Evolutionary conservation across 2,329 filamentous ascomycete species (phyloP).

Genomic region (Xylaria sp.): DNA sequence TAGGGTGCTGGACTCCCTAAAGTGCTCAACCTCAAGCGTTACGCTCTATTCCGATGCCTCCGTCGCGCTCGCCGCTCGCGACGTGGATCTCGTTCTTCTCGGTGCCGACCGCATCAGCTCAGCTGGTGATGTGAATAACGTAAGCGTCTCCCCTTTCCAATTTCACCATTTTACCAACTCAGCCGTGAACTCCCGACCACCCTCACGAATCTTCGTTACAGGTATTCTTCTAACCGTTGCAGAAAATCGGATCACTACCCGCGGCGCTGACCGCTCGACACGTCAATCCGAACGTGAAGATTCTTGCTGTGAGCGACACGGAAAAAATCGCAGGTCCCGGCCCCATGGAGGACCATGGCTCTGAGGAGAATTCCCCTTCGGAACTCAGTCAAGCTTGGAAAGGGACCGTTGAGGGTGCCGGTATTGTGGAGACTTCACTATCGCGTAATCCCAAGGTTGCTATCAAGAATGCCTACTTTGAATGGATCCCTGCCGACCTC

Average conservation of each 20-base stretch:
- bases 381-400: constrained; percentile 60
- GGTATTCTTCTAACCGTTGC: not conserved
- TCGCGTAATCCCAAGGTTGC: constrained; percentile 33
- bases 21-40: constrained; percentile 41
- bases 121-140: constrained; percentile 65
- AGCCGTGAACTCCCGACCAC: not conserved
- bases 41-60: constrained; percentile 65
- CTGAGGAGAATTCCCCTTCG: constrained; percentile 56
- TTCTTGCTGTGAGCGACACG: constrained; percentile 62
- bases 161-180: not conserved
- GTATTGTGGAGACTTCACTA: constrained; percentile 23
- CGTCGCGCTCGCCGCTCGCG: constrained; percentile 56
- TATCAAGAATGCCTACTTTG: constrained; percentile 62
- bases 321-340: constrained; percentile 64
- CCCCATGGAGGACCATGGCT: constrained; percentile 49
- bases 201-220: not conserved
- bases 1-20: constrained; percentile 38
- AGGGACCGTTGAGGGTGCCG: constrained; percentile 32
- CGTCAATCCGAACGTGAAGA: constrained; percentile 50
- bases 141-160: constrained; percentile 19
- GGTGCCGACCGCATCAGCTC: constrained; percentile 67
- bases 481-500: constrained; percentile 60
- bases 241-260: constrained; percentile 67
- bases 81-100: constrained; percentile 64
- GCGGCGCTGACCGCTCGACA: constrained; percentile 60